phyloP scores from a whole-genome alignment of 345 rosid species.

The Garcia nutans region DNA sequence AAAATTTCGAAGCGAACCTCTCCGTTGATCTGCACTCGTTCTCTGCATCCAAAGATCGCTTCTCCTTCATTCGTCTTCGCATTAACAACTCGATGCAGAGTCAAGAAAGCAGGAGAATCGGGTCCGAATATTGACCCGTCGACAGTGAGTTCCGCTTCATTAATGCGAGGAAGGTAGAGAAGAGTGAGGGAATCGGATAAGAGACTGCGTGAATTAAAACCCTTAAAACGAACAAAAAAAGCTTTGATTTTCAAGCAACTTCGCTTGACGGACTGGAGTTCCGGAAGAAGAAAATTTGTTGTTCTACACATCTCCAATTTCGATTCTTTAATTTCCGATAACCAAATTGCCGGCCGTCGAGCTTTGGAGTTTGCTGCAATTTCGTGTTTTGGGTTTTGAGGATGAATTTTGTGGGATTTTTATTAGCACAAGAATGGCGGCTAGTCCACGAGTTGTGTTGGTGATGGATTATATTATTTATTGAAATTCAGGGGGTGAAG shows the following conservation, averaged over 20 bases:
- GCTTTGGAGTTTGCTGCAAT: too few relatives aligned
- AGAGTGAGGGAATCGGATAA: constrained; percentile 67
- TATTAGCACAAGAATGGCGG: background rate
- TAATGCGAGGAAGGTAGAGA: constrained; percentile 61
- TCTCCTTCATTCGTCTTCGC: constrained; percentile 31
- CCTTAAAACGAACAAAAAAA: constrained; percentile 55
- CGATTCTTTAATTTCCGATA: background rate
- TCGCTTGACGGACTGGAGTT: constrained; percentile 17
- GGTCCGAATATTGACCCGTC: constrained; percentile 62
- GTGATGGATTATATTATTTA: background rate
- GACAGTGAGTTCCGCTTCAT: constrained; percentile 48
- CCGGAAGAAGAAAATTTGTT: constrained; percentile 34
- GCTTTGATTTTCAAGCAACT: constrained; percentile 50
- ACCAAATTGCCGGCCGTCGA: background rate
- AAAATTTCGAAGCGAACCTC: constrained; percentile 76
- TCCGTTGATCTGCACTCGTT: constrained; percentile 49
- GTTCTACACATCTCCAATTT: constrained; percentile 54
- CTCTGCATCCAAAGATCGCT: constrained; percentile 59
- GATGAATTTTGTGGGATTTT: background rate
- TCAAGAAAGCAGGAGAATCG: constrained; percentile 54
- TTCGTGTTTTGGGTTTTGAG: background rate
- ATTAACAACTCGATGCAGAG: constrained; percentile 55
- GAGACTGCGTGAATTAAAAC: constrained; percentile 11
- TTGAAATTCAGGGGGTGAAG: constrained; percentile 15
- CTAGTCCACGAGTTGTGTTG: background rate